Evolutionary conservation across 495 filamentous ascomycete species (phyloP), one percentile per base, ranked within the genome.

Genomic region (Bacidia gigantensis): DNA sequence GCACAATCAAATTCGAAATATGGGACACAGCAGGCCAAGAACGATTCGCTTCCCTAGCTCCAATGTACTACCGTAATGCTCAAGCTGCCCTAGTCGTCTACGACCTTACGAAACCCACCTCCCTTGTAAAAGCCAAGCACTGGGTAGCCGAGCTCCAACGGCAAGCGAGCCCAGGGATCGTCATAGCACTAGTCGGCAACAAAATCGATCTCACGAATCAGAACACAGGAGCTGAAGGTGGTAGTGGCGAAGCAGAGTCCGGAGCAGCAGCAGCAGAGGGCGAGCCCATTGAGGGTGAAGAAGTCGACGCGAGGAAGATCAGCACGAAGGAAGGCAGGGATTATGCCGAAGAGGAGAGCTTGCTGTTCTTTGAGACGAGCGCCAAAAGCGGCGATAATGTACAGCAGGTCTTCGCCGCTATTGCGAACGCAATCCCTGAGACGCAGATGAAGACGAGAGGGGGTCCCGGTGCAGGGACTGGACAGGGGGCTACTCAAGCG

Each of bases 31-130:
- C 93, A 26, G 92, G 92, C 61, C 92, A 98, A 69, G 92, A 98
- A 70, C 87, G 92, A 51, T 98, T 97, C 66, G 92, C 92, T 53
- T 92, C 86, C 23, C 80, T 97, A 38, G 92, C 92, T 14, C 92
- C 92, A 48, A 98, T 98, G 92, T 98, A 98, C 77, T 98, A 98
- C 73, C 90, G 92, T 69, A 98, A 98, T 63, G 92, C 92, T 35
- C 92, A 98, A 72, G 86, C 89, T 57, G 92, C 92, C n/a, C 82
- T 98, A 44, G 92, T 98, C 17, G 92, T 96, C 61, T 98, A 98
- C 78, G 92, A 98, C 67, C 81, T 98, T 59, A 98, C 92, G 32
- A 97, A 97, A 65, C 87, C 92, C 5, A 90, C 88, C 40, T 95
- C 89, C 20, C 80, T 98, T 53, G 81, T 83, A 61, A 98, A 98